Evolutionary conservation across 805 yeast genomes (phyloP).

Genomic region (Lipomyces kockii): DNA sequence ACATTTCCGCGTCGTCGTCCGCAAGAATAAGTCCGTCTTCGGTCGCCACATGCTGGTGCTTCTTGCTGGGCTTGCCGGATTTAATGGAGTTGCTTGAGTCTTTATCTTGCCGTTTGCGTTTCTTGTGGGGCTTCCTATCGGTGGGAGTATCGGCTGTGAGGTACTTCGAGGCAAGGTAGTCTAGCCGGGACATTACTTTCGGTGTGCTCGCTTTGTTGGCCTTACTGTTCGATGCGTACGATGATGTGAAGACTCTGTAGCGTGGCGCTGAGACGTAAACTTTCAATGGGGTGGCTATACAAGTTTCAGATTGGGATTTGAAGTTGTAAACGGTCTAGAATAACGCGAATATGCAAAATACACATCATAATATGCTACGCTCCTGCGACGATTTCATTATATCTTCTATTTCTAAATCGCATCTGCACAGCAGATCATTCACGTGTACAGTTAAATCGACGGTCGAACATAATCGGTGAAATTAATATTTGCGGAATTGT

Average conservation of each 20-base stretch:
- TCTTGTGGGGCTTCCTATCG: slow-evolving; percentile 37
- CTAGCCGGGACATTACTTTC: slow-evolving; percentile 51
- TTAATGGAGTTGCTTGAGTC: slow-evolving; percentile 14
- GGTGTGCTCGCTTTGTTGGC: neutral
- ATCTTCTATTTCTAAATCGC: neutral
- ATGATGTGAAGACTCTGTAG: neutral
- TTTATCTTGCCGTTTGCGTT: slow-evolving; percentile 39
- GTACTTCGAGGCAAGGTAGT: slow-evolving; percentile 54
- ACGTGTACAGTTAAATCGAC: neutral
- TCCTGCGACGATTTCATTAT: neutral
- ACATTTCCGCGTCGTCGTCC: slow-evolving; percentile 38
- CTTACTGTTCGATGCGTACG: neutral
- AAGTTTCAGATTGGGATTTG: neutral
- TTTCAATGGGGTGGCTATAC: slow-evolving; percentile 11
- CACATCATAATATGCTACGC: neutral
- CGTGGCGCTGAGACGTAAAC: slow-evolving; percentile 1
- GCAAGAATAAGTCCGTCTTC: slow-evolving; percentile 32
- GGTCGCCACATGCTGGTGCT: neutral
- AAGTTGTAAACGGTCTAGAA: neutral
- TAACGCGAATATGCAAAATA: neutral
- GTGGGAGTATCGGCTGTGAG: slow-evolving; percentile 42
- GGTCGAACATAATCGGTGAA: neutral
- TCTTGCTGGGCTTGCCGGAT: neutral
- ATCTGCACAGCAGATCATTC: neutral
- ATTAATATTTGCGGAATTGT: neutral